Conservation (phyloP, 139 green algal genomes). For the Haematococcus lacustris region DNA sequence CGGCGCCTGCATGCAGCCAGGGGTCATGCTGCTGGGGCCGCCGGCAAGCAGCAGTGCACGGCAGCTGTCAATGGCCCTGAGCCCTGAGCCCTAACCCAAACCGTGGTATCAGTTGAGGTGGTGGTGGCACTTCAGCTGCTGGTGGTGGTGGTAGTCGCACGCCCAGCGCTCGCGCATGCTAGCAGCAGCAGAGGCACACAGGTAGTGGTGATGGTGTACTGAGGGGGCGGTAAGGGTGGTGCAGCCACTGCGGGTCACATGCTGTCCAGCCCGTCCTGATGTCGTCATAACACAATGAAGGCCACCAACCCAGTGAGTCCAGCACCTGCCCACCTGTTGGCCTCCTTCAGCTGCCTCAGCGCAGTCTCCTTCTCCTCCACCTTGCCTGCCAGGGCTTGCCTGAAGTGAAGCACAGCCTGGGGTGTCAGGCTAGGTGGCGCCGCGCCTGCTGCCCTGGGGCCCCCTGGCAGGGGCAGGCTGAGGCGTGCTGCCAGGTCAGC, state of each 20-base stretch:
- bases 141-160: too few species aligned
- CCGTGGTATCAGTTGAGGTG: background rate
- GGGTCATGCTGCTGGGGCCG: background rate
- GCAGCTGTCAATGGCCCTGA: background rate
- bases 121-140: background rate
- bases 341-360: constrained; percentile 21
- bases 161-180: too few species aligned
- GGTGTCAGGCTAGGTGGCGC: background rate
- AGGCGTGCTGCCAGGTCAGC: constrained; percentile 11
- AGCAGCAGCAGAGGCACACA: too few species aligned
- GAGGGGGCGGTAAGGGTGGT: background rate
- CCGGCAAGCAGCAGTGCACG: background rate
- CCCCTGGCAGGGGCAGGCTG: constrained; percentile 10
- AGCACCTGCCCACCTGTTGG: constrained; percentile 28
- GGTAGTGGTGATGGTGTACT: background rate
- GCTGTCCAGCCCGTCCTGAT: too few species aligned
- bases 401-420: constrained; percentile 11
- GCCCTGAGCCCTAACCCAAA: background rate
- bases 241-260: background rate
- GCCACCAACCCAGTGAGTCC: too few species aligned
- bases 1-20: constrained; percentile 5
- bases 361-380: constrained; percentile 9
- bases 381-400: constrained; percentile 4
- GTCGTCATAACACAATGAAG: background rate
- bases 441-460: background rate